Conservation (phyloP, 345 rosid genomes). For the Pseudoturritis turrita region DNA sequence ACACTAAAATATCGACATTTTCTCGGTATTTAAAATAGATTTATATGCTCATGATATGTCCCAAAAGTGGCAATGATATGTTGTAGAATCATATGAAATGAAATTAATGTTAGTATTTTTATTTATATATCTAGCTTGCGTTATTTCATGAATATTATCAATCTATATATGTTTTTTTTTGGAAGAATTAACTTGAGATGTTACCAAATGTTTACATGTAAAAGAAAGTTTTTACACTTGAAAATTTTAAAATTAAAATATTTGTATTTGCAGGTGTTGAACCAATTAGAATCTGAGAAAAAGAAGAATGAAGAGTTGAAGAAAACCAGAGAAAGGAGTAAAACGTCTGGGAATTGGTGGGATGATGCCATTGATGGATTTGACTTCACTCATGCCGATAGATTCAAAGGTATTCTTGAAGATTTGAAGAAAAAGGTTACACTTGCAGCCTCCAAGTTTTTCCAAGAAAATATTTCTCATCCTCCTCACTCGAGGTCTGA, state of each 20-base stretch:
- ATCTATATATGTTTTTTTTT: too few species aligned
- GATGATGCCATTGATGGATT: constrained; percentile 40
- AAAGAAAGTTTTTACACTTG: too few species aligned
- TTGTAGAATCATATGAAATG: too few species aligned
- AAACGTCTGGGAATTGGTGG: constrained; percentile 42
- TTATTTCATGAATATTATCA: too few species aligned
- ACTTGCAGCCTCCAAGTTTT: constrained; percentile 22
- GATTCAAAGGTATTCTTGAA: constrained; percentile 32
- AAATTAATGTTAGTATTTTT: too few species aligned
- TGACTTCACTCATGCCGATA: constrained; percentile 25
- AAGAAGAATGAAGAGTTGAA: constrained; percentile 42
- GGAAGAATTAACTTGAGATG: too few species aligned
- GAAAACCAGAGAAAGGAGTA: constrained; percentile 15
- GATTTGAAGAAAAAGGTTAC: constrained; percentile 35
- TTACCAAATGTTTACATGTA: too few species aligned
- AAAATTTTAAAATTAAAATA: too few species aligned
- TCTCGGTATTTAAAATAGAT: background rate
- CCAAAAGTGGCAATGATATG: too few species aligned
- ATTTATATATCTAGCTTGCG: too few species aligned
- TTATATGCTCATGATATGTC: background rate
- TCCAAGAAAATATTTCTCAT: background rate
- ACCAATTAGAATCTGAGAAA: constrained; percentile 43
- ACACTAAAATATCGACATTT: background rate
- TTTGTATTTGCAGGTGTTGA: background rate
- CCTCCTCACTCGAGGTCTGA: background rate